Conservation (phyloP, 78 protist genomes). For the Carpediemonas membranifera region DNA sequence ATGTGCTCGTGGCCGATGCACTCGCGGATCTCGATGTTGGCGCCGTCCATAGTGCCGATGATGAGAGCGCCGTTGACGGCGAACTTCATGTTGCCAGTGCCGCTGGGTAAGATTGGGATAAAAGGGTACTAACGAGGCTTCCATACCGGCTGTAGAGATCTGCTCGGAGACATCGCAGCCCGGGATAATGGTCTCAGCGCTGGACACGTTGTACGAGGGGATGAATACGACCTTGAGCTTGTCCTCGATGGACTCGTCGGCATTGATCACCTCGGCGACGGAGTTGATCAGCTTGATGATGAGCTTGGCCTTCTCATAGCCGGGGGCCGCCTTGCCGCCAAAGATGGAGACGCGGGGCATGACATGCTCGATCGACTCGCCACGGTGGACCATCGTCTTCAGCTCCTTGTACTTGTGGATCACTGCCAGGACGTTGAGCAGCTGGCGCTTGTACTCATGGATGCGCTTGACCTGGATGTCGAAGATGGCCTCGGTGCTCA, state of each 20-base stretch:
- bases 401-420: slow-evolving; percentile 13
- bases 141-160: slow-evolving; percentile 82
- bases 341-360: slow-evolving; percentile 62
- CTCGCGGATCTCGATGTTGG: slow-evolving; percentile 44
- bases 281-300: slow-evolving; percentile 66
- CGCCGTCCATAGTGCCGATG: slow-evolving; percentile 24
- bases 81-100: slow-evolving; percentile 5
- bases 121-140: slow-evolving; percentile 40
- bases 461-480: slow-evolving; percentile 71
- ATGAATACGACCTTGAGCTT: slow-evolving; percentile 74
- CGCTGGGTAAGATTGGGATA: slow-evolving; percentile 33
- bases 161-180: slow-evolving; percentile 70
- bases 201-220: slow-evolving; percentile 52
- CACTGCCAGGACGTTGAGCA: slow-evolving; percentile 52
- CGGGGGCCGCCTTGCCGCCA: slow-evolving; percentile 91
- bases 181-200: too few species aligned
- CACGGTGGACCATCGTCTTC: background rate
- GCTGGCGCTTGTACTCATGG: slow-evolving; percentile 89
- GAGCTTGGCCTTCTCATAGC: slow-evolving; percentile 74
- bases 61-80: slow-evolving; percentile 12
- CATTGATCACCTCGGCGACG: slow-evolving; percentile 25
- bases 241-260: slow-evolving; percentile 81
- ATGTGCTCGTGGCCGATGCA: too few species aligned
- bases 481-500: slow-evolving; percentile 60
- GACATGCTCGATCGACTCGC: background rate